phyloP scores from a whole-genome alignment of 2,329 filamentous ascomycete species.

The Fusarium goolgardi region DNA sequence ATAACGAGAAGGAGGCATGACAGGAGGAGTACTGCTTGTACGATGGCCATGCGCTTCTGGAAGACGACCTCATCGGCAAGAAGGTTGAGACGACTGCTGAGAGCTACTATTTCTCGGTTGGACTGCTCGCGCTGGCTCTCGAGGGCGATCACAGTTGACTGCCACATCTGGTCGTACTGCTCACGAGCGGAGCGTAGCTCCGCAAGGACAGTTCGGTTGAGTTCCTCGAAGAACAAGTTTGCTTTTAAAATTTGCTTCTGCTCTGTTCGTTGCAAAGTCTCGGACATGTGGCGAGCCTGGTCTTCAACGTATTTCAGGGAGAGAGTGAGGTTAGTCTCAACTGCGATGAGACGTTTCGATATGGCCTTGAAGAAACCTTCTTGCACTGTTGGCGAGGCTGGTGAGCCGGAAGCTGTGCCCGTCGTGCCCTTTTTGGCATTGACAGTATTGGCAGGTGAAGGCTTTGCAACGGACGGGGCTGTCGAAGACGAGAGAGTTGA shows the following conservation, averaged over 20 bases:
- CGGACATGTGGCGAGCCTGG: slow-evolving; percentile 88
- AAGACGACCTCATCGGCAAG: slow-evolving; percentile 92
- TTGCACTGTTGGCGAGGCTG: slow-evolving; percentile 81
- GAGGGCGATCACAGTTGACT: slow-evolving; percentile 91
- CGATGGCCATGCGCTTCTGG: slow-evolving; percentile 91
- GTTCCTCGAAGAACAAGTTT: slow-evolving; percentile 79
- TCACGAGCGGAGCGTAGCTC: slow-evolving; percentile 82
- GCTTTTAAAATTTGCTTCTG: slow-evolving; percentile 88
- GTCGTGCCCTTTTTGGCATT: slow-evolving; percentile 47
- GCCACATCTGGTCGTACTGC: slow-evolving; percentile 97
- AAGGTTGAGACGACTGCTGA: slow-evolving; percentile 83
- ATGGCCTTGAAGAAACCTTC: slow-evolving; percentile 98
- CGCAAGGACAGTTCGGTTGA: slow-evolving; percentile 88
- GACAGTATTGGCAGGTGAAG: slow-evolving; percentile 28
- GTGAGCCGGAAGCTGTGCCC: slow-evolving; percentile 44
- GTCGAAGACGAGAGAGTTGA: slow-evolving; percentile 19
- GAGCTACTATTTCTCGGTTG: slow-evolving; percentile 82
- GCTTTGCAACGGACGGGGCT: slow-evolving; percentile 23
- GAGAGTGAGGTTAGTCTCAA: slow-evolving; percentile 92
- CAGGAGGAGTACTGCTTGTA: slow-evolving; percentile 88
- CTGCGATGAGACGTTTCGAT: slow-evolving; percentile 88
- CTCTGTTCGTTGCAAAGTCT: slow-evolving; percentile 87
- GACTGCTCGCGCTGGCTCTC: slow-evolving; percentile 89
- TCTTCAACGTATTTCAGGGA: slow-evolving; percentile 97
- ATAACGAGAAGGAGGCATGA: slow-evolving; percentile 89